Evolutionary conservation across 2,329 filamentous ascomycete genomes (phyloP), one percentile per base, ranked within the genome.

Genomic region (Hirsutella minnesotensis): DNA sequence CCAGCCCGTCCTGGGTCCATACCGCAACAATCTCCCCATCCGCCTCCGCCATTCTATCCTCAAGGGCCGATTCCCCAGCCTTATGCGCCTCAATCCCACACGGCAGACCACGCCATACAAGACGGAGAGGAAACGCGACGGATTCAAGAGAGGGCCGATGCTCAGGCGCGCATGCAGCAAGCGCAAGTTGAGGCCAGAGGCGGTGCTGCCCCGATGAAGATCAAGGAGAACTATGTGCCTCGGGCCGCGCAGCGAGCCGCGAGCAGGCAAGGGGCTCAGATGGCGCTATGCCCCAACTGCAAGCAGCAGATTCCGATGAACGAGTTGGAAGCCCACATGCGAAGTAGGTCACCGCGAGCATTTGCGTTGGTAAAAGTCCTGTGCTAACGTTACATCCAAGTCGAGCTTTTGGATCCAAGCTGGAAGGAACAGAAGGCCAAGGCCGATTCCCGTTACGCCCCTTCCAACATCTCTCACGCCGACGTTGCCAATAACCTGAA

Each of bases 391-490:
- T 18, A 7, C 33, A 9, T 18, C 4, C n/a, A n/a, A 83, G 84
- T 96, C 58, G 90, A 96, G 64, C 74, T 95, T 38, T 75, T 95
- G 46, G 90, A 96, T 59, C 90, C 90, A 1, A 78, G 84, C 46
- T 96, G 90, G 89, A 94, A 94, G 60, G 89, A 95, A 59, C 89
- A 96, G 60, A 87, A 88, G 52, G 84, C 86, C 45, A 94, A 94
- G 60, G 80, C 86, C 15, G 87, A 95, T 38, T 79, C 84, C 12
- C 82, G 90, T 48, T 86, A 83, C 49, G 78, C 86, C 2, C 89
- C 85, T 0, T 94, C 88, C 9, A 95, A 94, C 54, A 66, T 95
- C 9, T 86, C 83, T 1, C 90, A 86, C 3, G 78, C 75, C 29
- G 90, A 96, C 53, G 87, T 94, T 38, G 89, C 88, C 41, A 89